phyloP scores from a whole-genome alignment of 257 asterid species.

The Eustoma russellianum region DNA sequence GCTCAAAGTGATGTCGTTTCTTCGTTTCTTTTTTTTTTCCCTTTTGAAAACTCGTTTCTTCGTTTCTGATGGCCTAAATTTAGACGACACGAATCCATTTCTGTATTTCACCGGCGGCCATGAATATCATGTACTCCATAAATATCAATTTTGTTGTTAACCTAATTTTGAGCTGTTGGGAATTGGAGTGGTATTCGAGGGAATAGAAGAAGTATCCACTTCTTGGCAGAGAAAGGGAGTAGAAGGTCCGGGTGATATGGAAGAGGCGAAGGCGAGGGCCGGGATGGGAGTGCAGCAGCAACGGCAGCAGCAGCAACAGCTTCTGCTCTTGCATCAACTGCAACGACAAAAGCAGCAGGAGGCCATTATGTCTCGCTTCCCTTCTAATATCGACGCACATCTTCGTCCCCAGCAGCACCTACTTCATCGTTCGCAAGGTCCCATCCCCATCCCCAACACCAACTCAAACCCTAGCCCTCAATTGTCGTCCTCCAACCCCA shows the following conservation, averaged over 20 bases:
- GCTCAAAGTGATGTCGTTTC: too few relatives aligned
- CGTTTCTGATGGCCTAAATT: too few relatives aligned
- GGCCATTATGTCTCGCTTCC: conserved; percentile 86
- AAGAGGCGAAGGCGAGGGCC: conserved; percentile 6
- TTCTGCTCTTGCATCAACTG: conserved; percentile 21
- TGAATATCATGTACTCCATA: too few relatives aligned
- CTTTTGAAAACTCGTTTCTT: too few relatives aligned
- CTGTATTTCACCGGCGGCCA: too few relatives aligned
- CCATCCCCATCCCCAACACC: conserved; percentile 26
- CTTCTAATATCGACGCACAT: conserved; percentile 90
- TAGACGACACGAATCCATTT: too few relatives aligned
- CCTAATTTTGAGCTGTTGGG: too few relatives aligned
- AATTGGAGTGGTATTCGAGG: background rate
- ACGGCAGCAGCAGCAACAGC: conserved; percentile 20
- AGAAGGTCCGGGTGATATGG: background rate
- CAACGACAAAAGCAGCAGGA: conserved; percentile 53
- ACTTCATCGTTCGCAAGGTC: conserved; percentile 35
- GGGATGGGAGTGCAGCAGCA: conserved; percentile 15
- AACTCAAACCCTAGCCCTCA: conserved; percentile 24
- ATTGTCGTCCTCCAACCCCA: conserved; percentile 12
- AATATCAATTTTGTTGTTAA: too few relatives aligned
- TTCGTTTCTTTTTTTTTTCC: too few relatives aligned
- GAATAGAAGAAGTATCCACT: background rate
- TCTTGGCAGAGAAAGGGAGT: background rate
- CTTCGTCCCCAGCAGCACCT: conserved; percentile 72